Percentiles rank a stretch among this genome's conserved stretches.
phyloP scores from a whole-genome alignment of 2,329 filamentous ascomycete species.

The Alternaria viburni region DNA sequence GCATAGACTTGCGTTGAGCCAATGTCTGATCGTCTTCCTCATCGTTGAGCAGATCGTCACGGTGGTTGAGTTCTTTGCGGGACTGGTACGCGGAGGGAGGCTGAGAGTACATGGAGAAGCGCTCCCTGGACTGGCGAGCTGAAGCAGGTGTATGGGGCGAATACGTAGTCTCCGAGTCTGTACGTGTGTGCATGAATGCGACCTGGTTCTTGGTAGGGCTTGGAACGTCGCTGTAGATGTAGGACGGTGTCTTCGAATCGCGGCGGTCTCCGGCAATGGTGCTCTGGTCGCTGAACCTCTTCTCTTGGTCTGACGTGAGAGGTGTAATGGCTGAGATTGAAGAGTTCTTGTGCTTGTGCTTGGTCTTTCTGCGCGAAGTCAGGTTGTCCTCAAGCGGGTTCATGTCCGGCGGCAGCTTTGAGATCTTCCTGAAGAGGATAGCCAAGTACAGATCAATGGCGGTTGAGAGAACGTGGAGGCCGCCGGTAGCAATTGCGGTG shows the following conservation, averaged over 20 bases:
- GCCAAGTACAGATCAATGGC: slow-evolving; percentile 76
- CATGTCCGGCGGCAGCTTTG: slow-evolving; percentile 86
- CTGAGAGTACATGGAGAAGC: slow-evolving; percentile 53
- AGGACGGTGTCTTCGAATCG: slow-evolving; percentile 38
- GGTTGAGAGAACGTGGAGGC: slow-evolving; percentile 74
- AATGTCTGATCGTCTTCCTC: slow-evolving; percentile 40
- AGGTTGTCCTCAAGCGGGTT: slow-evolving; percentile 89
- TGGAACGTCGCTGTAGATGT: slow-evolving; percentile 36
- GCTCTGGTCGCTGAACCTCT: slow-evolving; percentile 62
- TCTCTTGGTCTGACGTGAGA: slow-evolving; percentile 61
- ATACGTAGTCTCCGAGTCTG: slow-evolving; percentile 63
- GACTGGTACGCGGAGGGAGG: slow-evolving; percentile 46
- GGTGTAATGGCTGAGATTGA: slow-evolving; percentile 55
- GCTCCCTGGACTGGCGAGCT: slow-evolving; percentile 61
- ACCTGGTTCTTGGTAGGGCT: slow-evolving; percentile 58
- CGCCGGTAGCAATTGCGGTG: slow-evolving; percentile 66
- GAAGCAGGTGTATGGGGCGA: slow-evolving; percentile 58
- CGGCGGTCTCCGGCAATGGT: slow-evolving; percentile 49
- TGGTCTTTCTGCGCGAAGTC: slow-evolving; percentile 67
- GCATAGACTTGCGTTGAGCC: slow-evolving; percentile 42
- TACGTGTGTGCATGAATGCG: slow-evolving; percentile 83
- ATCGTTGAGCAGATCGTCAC: slow-evolving; percentile 37
- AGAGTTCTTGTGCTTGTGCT: slow-evolving; percentile 77
- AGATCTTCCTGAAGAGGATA: slow-evolving; percentile 81
- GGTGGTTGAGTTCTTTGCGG: slow-evolving; percentile 45